Evolutionary conservation across 768 basidiomycete species (phyloP).

Genomic region (Mycena galopus): DNA sequence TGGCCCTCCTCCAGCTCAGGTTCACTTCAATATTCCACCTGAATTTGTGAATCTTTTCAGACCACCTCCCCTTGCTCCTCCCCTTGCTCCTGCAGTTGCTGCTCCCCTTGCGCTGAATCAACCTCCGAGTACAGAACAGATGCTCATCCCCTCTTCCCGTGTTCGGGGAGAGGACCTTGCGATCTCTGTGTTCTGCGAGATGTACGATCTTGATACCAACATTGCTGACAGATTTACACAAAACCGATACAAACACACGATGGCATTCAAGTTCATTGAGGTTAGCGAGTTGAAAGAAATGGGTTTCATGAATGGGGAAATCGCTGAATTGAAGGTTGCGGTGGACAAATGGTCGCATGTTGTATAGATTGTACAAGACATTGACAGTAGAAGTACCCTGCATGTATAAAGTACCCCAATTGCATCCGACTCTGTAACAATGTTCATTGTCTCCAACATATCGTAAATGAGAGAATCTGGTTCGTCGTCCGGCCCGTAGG

Average conservation of each 20-base stretch:
- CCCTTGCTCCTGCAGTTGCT: neutral
- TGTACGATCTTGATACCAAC: neutral
- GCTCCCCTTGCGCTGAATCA: no score
- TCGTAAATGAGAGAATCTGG: no score
- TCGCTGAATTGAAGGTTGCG: neutral
- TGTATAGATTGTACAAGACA: neutral
- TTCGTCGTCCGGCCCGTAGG: no score
- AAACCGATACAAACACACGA: neutral
- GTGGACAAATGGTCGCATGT: neutral
- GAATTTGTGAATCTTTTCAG: neutral
- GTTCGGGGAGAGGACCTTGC: neutral
- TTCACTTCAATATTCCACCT: neutral
- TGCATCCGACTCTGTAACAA: neutral
- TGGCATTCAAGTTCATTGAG: neutral
- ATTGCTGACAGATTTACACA: neutral
- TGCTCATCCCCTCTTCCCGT: neutral
- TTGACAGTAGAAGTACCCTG: neutral
- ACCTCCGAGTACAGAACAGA: neutral
- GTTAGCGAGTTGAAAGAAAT: neutral
- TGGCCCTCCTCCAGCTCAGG: neutral
- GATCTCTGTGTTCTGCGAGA: neutral
- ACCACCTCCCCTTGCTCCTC: neutral
- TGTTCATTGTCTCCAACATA: no score
- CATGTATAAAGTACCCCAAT: slow-evolving; percentile 1
- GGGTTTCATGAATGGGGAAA: neutral